A percentile compares a stretch with the other conserved stretches of the same genome.
phyloP scores from a whole-genome alignment of 768 basidiomycete genomes.

The Trametes punicea region DNA sequence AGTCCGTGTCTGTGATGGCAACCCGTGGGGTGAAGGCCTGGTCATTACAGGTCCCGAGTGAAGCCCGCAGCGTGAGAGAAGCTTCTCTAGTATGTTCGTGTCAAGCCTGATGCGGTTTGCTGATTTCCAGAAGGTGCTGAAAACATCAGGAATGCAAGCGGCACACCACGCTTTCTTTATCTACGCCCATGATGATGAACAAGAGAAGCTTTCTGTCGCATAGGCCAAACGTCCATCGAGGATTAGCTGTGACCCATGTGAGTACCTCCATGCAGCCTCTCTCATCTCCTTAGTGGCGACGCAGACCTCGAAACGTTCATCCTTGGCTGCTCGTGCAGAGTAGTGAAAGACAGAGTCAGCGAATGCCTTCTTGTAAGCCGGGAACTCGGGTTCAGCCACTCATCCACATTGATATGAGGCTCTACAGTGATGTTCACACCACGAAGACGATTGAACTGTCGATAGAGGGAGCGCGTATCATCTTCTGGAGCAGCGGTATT shows the following conservation, averaged over 20 bases:
- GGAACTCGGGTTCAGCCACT: slow-evolving; percentile 25
- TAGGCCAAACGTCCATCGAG: slow-evolving; percentile 24
- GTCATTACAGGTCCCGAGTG: slow-evolving; percentile 11
- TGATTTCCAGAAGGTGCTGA: slow-evolving; percentile 28
- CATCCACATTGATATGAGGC: slow-evolving; percentile 22
- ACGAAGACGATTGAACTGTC: no score
- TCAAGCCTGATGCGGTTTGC: slow-evolving; percentile 27
- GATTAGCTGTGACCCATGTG: slow-evolving; percentile 10
- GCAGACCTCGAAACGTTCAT: slow-evolving; percentile 31
- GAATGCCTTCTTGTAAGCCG: slow-evolving; percentile 16
- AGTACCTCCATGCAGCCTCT: slow-evolving; percentile 24
- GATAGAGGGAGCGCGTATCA: no score
- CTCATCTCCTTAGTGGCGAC: slow-evolving; percentile 29
- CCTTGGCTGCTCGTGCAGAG: slow-evolving; percentile 13
- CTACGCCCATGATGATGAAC: slow-evolving; percentile 32
- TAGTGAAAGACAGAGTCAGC: slow-evolving; percentile 29
- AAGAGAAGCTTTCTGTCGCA: slow-evolving; percentile 25
- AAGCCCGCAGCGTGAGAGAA: slow-evolving; percentile 21
- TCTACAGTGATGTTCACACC: neutral
- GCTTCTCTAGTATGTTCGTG: slow-evolving; percentile 11
- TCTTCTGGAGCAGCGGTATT: no score
- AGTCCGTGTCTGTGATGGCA: slow-evolving; percentile 33
- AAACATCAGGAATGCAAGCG: slow-evolving; percentile 31
- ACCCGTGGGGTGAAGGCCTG: slow-evolving; percentile 24
- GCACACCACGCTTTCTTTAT: slow-evolving; percentile 29